Evolutionary conservation across 164 flowering plant species (phyloP).

Genomic region (Akebia trifoliata): DNA sequence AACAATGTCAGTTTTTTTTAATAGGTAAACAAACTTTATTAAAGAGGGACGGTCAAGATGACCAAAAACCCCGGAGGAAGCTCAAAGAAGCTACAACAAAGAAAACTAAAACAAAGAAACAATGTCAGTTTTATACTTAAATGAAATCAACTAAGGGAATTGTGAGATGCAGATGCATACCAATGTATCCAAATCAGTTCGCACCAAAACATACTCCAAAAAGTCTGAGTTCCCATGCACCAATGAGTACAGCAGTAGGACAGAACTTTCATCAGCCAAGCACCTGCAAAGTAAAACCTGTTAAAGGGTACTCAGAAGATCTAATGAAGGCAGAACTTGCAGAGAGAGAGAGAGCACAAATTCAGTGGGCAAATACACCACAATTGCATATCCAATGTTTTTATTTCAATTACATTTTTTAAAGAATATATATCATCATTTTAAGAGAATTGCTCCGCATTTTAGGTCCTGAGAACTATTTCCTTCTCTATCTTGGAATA

Average conservation of each 20-base stretch:
- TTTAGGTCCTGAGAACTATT: too few species aligned
- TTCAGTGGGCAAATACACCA: background rate
- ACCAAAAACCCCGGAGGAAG: too few species aligned
- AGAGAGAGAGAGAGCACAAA: background rate
- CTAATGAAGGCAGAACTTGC: background rate
- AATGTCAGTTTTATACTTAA: background rate
- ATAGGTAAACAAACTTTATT: too few species aligned
- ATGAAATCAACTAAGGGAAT: background rate
- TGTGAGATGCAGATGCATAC: conserved; percentile 40
- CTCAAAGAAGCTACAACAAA: too few species aligned
- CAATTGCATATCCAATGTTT: background rate
- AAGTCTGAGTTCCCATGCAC: conserved; percentile 90
- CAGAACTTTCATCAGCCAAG: conserved; percentile 83
- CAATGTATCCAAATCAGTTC: conserved; percentile 96
- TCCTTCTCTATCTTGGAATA: too few species aligned
- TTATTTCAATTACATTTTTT: too few species aligned
- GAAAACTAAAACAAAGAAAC: background rate
- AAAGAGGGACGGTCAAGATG: too few species aligned
- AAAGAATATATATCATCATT: too few species aligned
- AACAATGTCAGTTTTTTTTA: too few species aligned
- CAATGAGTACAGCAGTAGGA: conserved; percentile 74
- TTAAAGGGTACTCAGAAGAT: background rate
- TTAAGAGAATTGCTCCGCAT: too few species aligned
- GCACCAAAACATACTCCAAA: conserved; percentile 93
- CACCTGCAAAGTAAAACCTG: conserved; percentile 40